Evolutionary conservation across 2,329 filamentous ascomycete genomes (phyloP).

Genomic region (Gyromitra esculenta): DNA sequence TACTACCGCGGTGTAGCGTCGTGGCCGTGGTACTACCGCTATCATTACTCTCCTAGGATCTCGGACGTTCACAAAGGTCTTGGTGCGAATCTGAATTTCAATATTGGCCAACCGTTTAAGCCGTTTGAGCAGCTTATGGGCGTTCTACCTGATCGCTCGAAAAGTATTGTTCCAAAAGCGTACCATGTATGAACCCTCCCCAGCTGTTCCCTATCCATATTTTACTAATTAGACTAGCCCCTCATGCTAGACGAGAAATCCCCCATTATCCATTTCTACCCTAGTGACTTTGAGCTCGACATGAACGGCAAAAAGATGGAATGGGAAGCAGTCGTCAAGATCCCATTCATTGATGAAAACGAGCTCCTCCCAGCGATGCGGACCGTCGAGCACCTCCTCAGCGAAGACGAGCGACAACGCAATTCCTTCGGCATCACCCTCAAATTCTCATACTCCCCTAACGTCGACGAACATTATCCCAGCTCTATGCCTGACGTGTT

Average conservation of each 20-base stretch:
- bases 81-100: slow-evolving; percentile 87
- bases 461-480: slow-evolving; percentile 82
- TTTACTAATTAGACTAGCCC: slow-evolving; percentile 74
- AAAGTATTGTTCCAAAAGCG: slow-evolving; percentile 82
- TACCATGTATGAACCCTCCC: slow-evolving; percentile 55
- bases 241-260: slow-evolving; percentile 92
- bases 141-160: slow-evolving; percentile 94
- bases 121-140: slow-evolving; percentile 99
- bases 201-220: neutral
- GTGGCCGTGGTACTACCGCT: slow-evolving; percentile 98
- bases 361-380: slow-evolving; percentile 86
- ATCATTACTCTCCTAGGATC: slow-evolving; percentile 97
- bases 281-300: slow-evolving; percentile 93
- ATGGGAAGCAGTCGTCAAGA: slow-evolving; percentile 99
- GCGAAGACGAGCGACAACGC: slow-evolving; percentile 78
- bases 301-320: slow-evolving; percentile 99
- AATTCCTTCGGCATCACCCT: slow-evolving; percentile 92
- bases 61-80: slow-evolving; percentile 91
- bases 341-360: slow-evolving; percentile 96
- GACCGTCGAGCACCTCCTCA: slow-evolving; percentile 80
- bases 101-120: slow-evolving; percentile 91
- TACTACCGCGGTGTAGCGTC: slow-evolving; percentile 97
- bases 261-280: slow-evolving; percentile 97
- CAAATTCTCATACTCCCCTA: slow-evolving; percentile 87
- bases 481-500: slow-evolving; percentile 90